Base-by-base conservation (phyloP, 2,329 filamentous ascomycete species). In the Colletotrichum tanaceti region DNA sequence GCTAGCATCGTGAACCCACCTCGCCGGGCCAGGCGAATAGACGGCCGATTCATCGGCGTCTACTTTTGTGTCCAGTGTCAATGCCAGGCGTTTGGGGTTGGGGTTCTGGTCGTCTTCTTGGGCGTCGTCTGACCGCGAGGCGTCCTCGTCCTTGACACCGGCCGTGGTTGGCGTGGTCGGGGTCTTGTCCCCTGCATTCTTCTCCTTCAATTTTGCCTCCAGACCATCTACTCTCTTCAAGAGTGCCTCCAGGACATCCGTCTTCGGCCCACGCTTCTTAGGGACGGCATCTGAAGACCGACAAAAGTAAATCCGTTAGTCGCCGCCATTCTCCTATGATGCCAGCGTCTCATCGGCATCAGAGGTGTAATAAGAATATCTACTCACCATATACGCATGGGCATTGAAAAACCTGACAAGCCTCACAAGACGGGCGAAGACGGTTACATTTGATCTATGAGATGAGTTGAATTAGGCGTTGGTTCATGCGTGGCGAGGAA, bases 201-300 rank as follows among this genome's bases (percentile, higher is more conserved):
- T 88, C 71, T 91, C 89, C 76, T 93, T 92, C 46, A 97, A 83
- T 71, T 90, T 89, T 75, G 92, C 93, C 77, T 97, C 93, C 58
- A 97, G 82, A 1, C 93, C 93, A 77, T 97, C 93, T 2, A 97
- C 93, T 61, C 93, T 87, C 79, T 95, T 97, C 68, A 97, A 77
- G 10, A 97, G 82, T 1, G 93, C 93, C 77, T 97, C 93, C 39
- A 97, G 83, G 5, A 97, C 92, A 77, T 97, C 93, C 35, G 93
- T 97, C 80, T 97, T 97, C 3, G 93, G 93, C 0, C 93, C 93
- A 77, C 93, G 86, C 78, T 97, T 97, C 81, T 97, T 97, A 0
- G 93, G 93, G 20, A 96, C 89, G 32, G 93, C 93, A 82, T 97
- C 93, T 94, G 73, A 7, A 39, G 67, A 44, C 61, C 63, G 43